These are phyloP conservation scores for Pseudoscleropodium purum DNA, from an alignment of 225 moss, liverwort and hornwort genomes.

Conservation along the genomic window DNA sequence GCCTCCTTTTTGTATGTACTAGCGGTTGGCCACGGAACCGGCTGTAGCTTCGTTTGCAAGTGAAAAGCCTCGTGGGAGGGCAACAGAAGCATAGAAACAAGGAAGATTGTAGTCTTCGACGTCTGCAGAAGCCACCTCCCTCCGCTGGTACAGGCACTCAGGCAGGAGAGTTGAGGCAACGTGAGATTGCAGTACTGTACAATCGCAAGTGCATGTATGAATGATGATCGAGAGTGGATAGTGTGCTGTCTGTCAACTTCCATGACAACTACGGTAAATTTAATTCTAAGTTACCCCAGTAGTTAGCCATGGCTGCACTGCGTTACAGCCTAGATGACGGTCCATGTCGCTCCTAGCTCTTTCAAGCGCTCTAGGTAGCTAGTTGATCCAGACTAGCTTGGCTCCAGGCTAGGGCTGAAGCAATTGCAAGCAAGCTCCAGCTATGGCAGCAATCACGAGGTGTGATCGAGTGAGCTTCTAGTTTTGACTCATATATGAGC, in stretches of 20 bases:
- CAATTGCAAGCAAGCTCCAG: not conserved
- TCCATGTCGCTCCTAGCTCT: not conserved
- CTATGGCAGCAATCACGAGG: not conserved
- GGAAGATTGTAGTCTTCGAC: not conserved
- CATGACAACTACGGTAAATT: not conserved
- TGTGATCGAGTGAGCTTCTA: not conserved
- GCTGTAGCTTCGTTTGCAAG: not conserved
- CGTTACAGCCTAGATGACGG: not conserved
- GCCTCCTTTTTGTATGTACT: not conserved
- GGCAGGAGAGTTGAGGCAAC: not conserved
- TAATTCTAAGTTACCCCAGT: not conserved
- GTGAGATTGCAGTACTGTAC: not conserved
- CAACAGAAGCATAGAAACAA: not conserved
- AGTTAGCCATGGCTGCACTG: not conserved
- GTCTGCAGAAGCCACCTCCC: not conserved
- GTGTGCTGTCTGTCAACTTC: not conserved
- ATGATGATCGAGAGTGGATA: not conserved
- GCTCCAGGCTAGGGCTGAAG: not conserved
- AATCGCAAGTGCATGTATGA: not conserved
- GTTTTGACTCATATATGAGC: not conserved
- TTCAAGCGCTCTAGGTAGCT: not conserved
- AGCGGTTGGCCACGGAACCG: not conserved
- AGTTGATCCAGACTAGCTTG: not conserved
- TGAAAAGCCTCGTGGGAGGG: not conserved
- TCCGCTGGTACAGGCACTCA: not conserved